phyloP scores from a whole-genome alignment of 495 filamentous ascomycete species.

The Aspergillus saccharolyticus region DNA sequence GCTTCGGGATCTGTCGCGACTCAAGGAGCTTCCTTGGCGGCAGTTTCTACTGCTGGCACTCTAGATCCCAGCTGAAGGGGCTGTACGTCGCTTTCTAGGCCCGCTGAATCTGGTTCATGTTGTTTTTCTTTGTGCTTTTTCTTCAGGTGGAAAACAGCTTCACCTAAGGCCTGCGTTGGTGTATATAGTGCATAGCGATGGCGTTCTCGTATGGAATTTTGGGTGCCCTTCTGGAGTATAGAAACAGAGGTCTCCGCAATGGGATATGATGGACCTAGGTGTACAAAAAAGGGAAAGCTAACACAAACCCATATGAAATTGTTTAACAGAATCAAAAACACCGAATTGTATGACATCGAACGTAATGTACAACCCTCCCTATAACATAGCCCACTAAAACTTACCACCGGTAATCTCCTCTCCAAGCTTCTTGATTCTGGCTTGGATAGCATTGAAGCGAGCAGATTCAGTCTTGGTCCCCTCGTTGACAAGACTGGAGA shows the following conservation, averaged over 20 bases:
- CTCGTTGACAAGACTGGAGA: constrained; percentile 36
- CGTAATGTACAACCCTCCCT: constrained; percentile 21
- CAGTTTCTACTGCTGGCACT: constrained; percentile 10
- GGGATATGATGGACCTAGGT: constrained; percentile 3
- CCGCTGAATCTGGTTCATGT: neutral
- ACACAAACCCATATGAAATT: constrained; percentile 6
- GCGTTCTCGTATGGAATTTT: constrained; percentile 31
- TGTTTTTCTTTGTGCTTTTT: neutral
- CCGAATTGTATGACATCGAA: constrained; percentile 1
- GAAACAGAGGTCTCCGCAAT: neutral
- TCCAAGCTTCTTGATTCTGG: constrained; percentile 58
- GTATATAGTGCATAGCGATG: constrained; percentile 46
- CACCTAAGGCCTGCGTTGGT: neutral
- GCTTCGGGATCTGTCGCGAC: constrained; percentile 24
- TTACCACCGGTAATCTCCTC: constrained; percentile 68
- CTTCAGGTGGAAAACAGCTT: neutral
- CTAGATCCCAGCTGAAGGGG: neutral
- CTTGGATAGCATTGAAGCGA: constrained; percentile 44
- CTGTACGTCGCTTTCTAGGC: neutral
- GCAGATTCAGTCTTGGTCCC: constrained; percentile 27
- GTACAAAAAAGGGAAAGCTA: constrained; percentile 11
- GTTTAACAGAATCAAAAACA: constrained; percentile 3
- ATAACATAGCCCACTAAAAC: constrained; percentile 35
- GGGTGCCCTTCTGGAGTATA: neutral
- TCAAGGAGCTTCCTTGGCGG: constrained; percentile 30